These are phyloP conservation scores for Trichoderma sp. DNA, from an alignment of 2,329 filamentous ascomycete species.

Conservation along the genomic window DNA sequence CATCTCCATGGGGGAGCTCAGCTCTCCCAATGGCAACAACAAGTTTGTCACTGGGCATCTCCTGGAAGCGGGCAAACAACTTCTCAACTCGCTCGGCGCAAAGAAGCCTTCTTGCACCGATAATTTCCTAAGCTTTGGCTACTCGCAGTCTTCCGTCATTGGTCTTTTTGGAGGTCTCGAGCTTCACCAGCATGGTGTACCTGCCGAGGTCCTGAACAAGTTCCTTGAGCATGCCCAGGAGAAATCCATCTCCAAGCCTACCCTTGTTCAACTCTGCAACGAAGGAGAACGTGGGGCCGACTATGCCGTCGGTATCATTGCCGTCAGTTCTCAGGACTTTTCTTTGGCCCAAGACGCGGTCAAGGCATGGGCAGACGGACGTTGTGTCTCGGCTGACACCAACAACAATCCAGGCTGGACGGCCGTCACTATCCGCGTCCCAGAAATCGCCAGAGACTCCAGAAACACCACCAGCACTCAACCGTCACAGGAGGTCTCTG, in stretches of 20 bases:
- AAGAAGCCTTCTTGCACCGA: conserved; percentile 29
- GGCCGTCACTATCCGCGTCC: conserved; percentile 32
- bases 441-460: conserved; percentile 17
- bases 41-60: conserved; percentile 4
- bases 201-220: conserved; percentile 29
- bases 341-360: conserved; percentile 36
- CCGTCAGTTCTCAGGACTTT: conserved; percentile 34
- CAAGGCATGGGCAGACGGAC: conserved; percentile 34
- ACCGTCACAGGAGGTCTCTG: not conserved
- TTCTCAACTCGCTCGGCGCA: conserved; percentile 22
- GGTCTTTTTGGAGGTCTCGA: conserved; percentile 34
- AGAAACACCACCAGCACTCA: conserved; percentile 22
- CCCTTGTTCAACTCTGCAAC: conserved; percentile 39
- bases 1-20: conserved; percentile 17
- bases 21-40: not conserved
- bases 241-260: conserved; percentile 27
- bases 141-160: conserved; percentile 28
- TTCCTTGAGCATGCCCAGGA: conserved; percentile 29
- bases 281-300: conserved; percentile 34
- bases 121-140: conserved; percentile 29
- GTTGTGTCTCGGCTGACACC: conserved; percentile 31
- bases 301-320: conserved; percentile 39
- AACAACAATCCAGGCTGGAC: conserved; percentile 27
- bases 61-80: conserved; percentile 12
- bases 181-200: conserved; percentile 34